Evolutionary conservation across 305 asterid species (phyloP).

Genomic region (Rubia balearica): DNA sequence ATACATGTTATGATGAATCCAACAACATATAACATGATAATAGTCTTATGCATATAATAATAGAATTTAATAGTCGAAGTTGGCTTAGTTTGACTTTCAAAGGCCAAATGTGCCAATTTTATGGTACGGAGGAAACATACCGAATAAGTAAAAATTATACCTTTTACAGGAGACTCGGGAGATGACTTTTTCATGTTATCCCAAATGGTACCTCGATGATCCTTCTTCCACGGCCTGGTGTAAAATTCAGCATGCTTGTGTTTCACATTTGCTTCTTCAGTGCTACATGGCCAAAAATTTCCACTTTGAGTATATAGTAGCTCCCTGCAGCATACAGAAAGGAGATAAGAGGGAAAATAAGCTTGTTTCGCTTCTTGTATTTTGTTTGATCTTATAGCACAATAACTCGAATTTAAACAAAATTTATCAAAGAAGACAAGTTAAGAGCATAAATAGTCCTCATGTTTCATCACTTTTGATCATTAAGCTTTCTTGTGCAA

Average conservation of each 20-base stretch:
- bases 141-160: slow-evolving; percentile 19
- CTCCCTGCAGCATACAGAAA: slow-evolving; percentile 27
- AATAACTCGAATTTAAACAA: background rate
- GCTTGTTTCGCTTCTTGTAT: background rate
- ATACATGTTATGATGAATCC: no score
- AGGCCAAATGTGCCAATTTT: no score
- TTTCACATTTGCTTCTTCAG: slow-evolving; percentile 27
- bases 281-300: slow-evolving; percentile 31
- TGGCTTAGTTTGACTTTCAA: no score
- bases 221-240: slow-evolving; percentile 37
- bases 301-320: slow-evolving; percentile 29
- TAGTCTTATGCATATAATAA: no score
- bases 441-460: background rate
- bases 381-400: background rate
- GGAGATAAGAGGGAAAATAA: background rate
- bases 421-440: background rate
- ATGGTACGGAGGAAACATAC: no score
- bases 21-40: no score
- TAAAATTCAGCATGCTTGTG: slow-evolving; percentile 57
- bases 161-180: slow-evolving; percentile 43
- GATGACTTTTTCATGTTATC: slow-evolving; percentile 37
- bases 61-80: no score
- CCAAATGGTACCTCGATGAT: slow-evolving; percentile 35
- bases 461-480: background rate
- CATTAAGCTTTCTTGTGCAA: background rate